Evolutionary conservation across 768 basidiomycete genomes (phyloP).

Genomic region (Pisolithus marmoratus): DNA sequence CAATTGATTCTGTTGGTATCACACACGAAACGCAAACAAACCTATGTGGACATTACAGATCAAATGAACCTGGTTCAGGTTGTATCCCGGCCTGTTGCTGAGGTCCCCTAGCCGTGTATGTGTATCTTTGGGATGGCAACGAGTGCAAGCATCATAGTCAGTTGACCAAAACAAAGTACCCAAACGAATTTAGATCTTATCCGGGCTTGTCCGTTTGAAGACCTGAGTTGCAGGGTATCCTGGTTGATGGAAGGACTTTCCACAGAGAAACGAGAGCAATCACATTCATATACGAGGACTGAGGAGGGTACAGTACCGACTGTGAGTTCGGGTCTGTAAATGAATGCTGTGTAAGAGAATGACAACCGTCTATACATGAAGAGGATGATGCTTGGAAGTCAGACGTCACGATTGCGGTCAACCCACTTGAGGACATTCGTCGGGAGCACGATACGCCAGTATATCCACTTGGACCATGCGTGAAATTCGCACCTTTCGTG

Average conservation of each 20-base stretch:
- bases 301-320: constrained; percentile 38
- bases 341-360: constrained; percentile 24
- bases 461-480: constrained; percentile 94
- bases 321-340: constrained; percentile 52
- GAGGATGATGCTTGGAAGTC: too few species aligned
- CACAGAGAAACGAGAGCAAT: neutral
- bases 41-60: constrained; percentile 79
- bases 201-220: constrained; percentile 39
- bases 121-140: neutral
- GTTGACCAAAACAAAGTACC: too few species aligned
- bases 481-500: constrained; percentile 59
- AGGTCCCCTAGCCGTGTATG: constrained; percentile 53
- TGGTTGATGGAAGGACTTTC: too few species aligned
- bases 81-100: constrained; percentile 34
- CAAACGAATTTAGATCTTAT: constrained; percentile 30
- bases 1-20: neutral
- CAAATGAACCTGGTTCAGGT: constrained; percentile 58
- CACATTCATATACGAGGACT: too few species aligned
- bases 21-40: neutral
- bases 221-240: constrained; percentile 17
- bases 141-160: too few species aligned
- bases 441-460: constrained; percentile 76
- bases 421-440: constrained; percentile 83
- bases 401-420: constrained; percentile 58
- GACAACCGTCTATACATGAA: too few species aligned